phyloP scores from a whole-genome alignment of 495 filamentous ascomycete species.

The Neurospora sp. region DNA sequence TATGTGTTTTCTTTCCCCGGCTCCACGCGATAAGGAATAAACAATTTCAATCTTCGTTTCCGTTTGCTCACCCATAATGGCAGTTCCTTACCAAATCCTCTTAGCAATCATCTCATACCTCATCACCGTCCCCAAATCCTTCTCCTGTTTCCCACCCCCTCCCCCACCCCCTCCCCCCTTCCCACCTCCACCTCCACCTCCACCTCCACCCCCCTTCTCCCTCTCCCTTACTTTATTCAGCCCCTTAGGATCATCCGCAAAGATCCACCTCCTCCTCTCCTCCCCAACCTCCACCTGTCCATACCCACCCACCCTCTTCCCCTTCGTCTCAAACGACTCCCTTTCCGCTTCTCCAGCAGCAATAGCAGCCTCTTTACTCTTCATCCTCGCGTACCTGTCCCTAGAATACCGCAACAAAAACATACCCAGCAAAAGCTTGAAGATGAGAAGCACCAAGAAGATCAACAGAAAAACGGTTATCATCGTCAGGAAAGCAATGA shows the following conservation, averaged over 20 bases:
- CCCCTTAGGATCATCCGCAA: slow-evolving; percentile 71
- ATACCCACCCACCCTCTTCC: slow-evolving; percentile 67
- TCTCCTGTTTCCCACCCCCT: slow-evolving; percentile 72
- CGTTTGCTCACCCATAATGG: neutral
- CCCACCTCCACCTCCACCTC: slow-evolving; percentile 41
- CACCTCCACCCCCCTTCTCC: slow-evolving; percentile 64
- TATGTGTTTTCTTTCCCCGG: neutral
- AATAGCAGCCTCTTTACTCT: slow-evolving; percentile 49
- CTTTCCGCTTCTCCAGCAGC: slow-evolving; percentile 23
- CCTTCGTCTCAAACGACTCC: slow-evolving; percentile 55
- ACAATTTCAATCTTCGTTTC: neutral
- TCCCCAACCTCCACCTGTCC: slow-evolving; percentile 82
- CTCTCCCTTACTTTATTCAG: slow-evolving; percentile 57
- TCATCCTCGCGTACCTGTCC: slow-evolving; percentile 71
- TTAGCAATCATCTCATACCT: slow-evolving; percentile 68
- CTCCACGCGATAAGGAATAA: neutral
- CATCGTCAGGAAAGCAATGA: slow-evolving; percentile 61
- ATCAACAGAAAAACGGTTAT: slow-evolving; percentile 67
- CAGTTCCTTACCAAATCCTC: slow-evolving; percentile 62
- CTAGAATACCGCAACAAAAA: slow-evolving; percentile 62
- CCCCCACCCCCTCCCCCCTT: slow-evolving; percentile 51
- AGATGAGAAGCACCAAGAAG: slow-evolving; percentile 67
- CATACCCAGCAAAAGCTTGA: slow-evolving; percentile 83
- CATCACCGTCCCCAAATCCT: slow-evolving; percentile 14
- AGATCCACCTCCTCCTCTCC: slow-evolving; percentile 77